A percentile compares a stretch with the other conserved stretches of the same genome.
Conservation (phyloP, 768 basidiomycete genomes). For the Porphyrellus cyaneotinctus region DNA sequence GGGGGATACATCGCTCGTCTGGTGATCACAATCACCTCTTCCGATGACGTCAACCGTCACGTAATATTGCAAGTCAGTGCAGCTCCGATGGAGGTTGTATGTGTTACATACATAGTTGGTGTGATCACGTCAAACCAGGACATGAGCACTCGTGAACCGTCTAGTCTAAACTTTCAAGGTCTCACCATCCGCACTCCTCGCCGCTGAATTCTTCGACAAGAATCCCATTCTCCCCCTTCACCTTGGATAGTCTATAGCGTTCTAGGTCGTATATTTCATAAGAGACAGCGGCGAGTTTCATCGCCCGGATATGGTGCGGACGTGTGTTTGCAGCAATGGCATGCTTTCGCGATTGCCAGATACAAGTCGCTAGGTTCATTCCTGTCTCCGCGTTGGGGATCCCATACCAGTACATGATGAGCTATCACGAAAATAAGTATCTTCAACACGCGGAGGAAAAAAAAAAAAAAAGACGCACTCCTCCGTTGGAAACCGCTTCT, state of each 20-base stretch:
- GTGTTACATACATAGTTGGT: too few species aligned
- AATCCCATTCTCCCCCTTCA: conserved; percentile 52
- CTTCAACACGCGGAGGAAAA: conserved; percentile 3
- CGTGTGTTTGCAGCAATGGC: conserved; percentile 77
- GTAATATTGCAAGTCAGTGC: too few species aligned
- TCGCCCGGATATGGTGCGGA: conserved; percentile 79
- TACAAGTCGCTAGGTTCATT: conserved; percentile 90
- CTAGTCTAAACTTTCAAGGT: neutral
- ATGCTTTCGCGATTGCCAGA: conserved; percentile 88
- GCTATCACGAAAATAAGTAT: conserved; percentile 32
- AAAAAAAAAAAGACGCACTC: conserved; percentile 44
- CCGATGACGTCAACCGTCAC: neutral
- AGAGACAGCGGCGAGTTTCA: conserved; percentile 69
- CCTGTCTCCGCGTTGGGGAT: conserved; percentile 70
- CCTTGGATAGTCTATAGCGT: conserved; percentile 69
- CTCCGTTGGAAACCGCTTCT: conserved; percentile 86
- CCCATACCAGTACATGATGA: conserved; percentile 95
- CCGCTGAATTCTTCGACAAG: conserved; percentile 56
- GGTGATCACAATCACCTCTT: neutral
- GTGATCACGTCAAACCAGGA: too few species aligned
- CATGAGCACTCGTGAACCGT: neutral
- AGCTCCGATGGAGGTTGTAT: too few species aligned
- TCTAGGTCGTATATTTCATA: conserved; percentile 81
- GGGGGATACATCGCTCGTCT: too few species aligned
- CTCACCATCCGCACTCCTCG: conserved; percentile 70